Base-by-base conservation (phyloP, 768 basidiomycete genomes). In the Boletus rufocinnamomeus region DNA sequence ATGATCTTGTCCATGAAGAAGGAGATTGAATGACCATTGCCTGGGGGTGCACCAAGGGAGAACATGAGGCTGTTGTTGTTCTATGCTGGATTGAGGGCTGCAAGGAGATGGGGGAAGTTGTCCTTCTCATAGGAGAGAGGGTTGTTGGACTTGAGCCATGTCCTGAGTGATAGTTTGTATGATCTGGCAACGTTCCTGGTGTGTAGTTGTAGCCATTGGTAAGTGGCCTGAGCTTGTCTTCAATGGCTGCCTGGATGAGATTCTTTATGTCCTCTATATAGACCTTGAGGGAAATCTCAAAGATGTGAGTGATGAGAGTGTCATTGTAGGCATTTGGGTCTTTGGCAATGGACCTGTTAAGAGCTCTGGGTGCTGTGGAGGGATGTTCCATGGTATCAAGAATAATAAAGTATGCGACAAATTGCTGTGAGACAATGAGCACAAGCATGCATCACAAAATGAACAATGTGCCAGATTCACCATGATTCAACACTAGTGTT, bases 1-100 rank as follows among this genome's bases (percentile, higher is more conserved):
- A 56, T 4, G 11, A 56, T 6, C 9, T 3, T 40, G 27, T 56
- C 30, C 1, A 46, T 25, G 6, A 59, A 59, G 28, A 38, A 59
- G 0, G 44, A 51, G 4, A 59, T 14, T 0, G 44, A 44, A 1
- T 19, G 19, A 0, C 58, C 49, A 1, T 14, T 44, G 0, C 28
- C 35, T 0, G n/a, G 9, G 0, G 58, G 53, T 2, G 43, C 6
- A 1, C 8, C 0, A 0, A 58, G 25, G 0, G 40, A 48, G 14
- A 41, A 58, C 0, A 11, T 0, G 1, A 19, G 8, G 17, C 17
- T 19, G 2, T 47, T 11, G 17, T 47, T 5, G 14, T 27, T 47
- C 10, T 10, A 2, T 11, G 27, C 21, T 0, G 49, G 56, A 21
- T 52, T 16, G 2, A 47, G 14, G 6, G 56, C 56, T 3, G 41